Evolutionary conservation across 805 yeast genomes (phyloP), one percentile per base, ranked within the genome.

Genomic region (Candida wancherniae): DNA sequence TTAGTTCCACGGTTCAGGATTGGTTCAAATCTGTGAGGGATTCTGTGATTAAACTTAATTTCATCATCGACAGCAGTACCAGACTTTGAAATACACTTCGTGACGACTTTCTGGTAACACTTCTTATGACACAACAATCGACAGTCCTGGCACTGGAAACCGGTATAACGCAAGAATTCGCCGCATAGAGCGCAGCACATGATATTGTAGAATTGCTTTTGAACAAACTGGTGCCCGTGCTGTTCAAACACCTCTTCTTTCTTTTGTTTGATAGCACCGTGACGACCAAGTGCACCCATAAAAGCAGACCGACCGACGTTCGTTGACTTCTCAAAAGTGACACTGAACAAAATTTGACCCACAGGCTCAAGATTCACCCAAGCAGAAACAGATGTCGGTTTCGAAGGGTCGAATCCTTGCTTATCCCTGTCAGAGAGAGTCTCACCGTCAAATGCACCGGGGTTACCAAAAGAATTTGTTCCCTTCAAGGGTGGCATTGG

Each of bases 111-210:
- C 42, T 77, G 75, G 50, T 80, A 81, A 60, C 94, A 84, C 50
- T 80, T 83, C 55, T 77, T 81, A 54, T 84, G 92, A 50, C 92
- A 84, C 35, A 82, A 62, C 53, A 82, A 80, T 46, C 75, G 73
- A 67, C 94, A 84, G 50, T 83, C 92, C 53, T 82, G 87, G 61
- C 94, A 84, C 57, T 84, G 94, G 51, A 64, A 82, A 6, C 92
- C 92, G n/a, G 83, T 73, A 44, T 88, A 81, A 43, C 94, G 77
- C 44, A 92, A 67, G 54, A 92, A 92, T 39, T 92, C 97, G 4
- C 95, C 95, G 71, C 99, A 92, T 39, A 88, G 75, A 1, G 97
- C 96, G 66, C 99, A 92, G 45, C 92, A 77, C 97, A 92, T 90
- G 51, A 92, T 85, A 47, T 84, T 85, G 69, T 92, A 92, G 54